Evolutionary conservation across 2,329 filamentous ascomycete genomes (phyloP).

Genomic region (Stagonosporopsis vannaccii): DNA sequence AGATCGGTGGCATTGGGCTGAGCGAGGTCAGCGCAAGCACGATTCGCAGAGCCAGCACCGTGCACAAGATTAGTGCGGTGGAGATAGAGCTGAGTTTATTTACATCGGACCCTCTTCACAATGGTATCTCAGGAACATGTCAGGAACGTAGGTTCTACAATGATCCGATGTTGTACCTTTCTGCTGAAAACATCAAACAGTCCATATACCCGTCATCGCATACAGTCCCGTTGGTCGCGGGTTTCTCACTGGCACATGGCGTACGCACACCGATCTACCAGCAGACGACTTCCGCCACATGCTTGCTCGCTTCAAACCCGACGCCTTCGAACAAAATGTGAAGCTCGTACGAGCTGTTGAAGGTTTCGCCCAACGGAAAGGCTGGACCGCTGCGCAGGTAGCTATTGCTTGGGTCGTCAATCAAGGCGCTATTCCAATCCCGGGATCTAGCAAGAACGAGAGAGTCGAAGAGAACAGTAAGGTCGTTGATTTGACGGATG

Average conservation of each 20-base stretch:
- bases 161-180: not conserved
- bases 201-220: slow-evolving; percentile 69
- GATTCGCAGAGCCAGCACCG: slow-evolving; percentile 57
- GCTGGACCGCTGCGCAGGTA: slow-evolving; percentile 65
- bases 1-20: slow-evolving; percentile 56
- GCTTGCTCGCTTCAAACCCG: slow-evolving; percentile 51
- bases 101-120: slow-evolving; percentile 63
- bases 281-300: slow-evolving; percentile 45
- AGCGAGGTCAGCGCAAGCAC: slow-evolving; percentile 56
- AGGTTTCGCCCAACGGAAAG: slow-evolving; percentile 64
- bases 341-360: slow-evolving; percentile 66
- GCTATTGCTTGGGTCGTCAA: slow-evolving; percentile 67
- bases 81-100: slow-evolving; percentile 68
- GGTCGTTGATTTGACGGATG: slow-evolving; percentile 58
- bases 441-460: slow-evolving; percentile 63
- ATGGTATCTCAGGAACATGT: slow-evolving; percentile 65
- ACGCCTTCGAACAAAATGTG: slow-evolving; percentile 68
- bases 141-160: not conserved
- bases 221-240: slow-evolving; percentile 75
- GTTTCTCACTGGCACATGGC: slow-evolving; percentile 46
- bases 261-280: slow-evolving; percentile 48
- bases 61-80: slow-evolving; percentile 64
- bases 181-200: slow-evolving; percentile 5
- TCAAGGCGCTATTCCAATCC: slow-evolving; percentile 68
- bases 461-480: slow-evolving; percentile 65